These are phyloP conservation scores for Vigna radiata DNA, from an alignment of 306 rosid species.

Conservation along the genomic window DNA sequence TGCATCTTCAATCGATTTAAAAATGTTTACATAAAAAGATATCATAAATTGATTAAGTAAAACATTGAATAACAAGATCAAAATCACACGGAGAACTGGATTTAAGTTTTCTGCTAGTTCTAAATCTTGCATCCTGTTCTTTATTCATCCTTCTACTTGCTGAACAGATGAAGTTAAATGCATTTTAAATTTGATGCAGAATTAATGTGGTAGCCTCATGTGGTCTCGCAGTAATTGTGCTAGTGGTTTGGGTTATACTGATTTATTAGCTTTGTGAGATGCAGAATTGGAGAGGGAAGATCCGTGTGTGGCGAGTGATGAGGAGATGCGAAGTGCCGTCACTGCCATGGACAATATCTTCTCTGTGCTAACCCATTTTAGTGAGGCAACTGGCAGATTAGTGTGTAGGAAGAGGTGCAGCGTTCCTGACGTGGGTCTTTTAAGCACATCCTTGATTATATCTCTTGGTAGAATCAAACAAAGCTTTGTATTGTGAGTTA, in stretches of 20 bases:
- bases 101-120: neutral
- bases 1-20: too few relatives aligned
- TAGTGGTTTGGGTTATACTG: slow-evolving; percentile 30
- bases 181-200: neutral
- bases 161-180: neutral
- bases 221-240: slow-evolving; percentile 18
- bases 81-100: neutral
- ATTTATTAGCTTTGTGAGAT: slow-evolving; percentile 39
- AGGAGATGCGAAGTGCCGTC: slow-evolving; percentile 69
- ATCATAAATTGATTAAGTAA: neutral
- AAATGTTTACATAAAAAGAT: neutral
- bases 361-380: slow-evolving; percentile 79
- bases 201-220: neutral
- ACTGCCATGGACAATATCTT: slow-evolving; percentile 68
- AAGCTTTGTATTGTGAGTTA: slow-evolving; percentile 99
- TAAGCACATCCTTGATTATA: slow-evolving; percentile 84
- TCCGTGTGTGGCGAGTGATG: slow-evolving; percentile 78
- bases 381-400: slow-evolving; percentile 73
- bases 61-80: neutral
- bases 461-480: slow-evolving; percentile 99
- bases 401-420: slow-evolving; percentile 82
- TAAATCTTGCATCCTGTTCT: neutral
- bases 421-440: slow-evolving; percentile 66
- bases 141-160: neutral
- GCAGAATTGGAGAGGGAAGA: slow-evolving; percentile 70